Percentiles rank a stretch among this genome's conserved stretches.
phyloP scores from a whole-genome alignment of 371 early-diverging fungal species.

The Conidiobolus incongruus region DNA sequence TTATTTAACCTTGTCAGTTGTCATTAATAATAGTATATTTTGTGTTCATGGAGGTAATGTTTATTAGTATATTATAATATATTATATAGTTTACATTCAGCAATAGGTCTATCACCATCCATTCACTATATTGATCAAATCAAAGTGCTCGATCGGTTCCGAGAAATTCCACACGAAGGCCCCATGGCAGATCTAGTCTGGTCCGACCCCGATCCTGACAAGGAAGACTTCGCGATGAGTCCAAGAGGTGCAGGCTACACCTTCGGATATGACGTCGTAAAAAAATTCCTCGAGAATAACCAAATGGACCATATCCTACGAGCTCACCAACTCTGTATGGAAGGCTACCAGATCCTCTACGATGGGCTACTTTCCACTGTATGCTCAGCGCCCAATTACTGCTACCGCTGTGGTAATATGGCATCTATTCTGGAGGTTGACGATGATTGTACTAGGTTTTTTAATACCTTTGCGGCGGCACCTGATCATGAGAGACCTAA shows the following conservation, averaged over 20 bases:
- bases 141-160: conserved; percentile 65
- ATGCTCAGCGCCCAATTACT: conserved; percentile 82
- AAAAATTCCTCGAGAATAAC: conserved; percentile 65
- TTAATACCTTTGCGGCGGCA: conserved; percentile 78
- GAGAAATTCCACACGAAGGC: conserved; percentile 96
- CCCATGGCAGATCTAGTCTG: conserved; percentile 97
- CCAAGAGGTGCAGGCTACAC: conserved; percentile 88
- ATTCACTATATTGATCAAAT: conserved; percentile 86
- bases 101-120: conserved; percentile 66
- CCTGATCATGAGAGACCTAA: conserved; percentile 54
- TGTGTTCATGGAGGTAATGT: conserved; percentile 87
- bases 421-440: conserved; percentile 85
- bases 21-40: conserved; percentile 80
- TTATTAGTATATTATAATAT: too few species aligned
- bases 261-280: conserved; percentile 68
- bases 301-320: conserved; percentile 70
- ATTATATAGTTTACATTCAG: neutral
- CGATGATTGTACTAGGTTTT: conserved; percentile 53
- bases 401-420: conserved; percentile 88
- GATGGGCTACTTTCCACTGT: conserved; percentile 73
- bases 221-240: conserved; percentile 62
- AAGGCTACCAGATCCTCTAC: conserved; percentile 80
- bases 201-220: conserved; percentile 87
- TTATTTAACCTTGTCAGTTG: conserved; percentile 71
- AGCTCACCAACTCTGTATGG: conserved; percentile 93